phyloP scores from a whole-genome alignment of 2,329 filamentous ascomycete species.

The Canariomyces notabilis region DNA sequence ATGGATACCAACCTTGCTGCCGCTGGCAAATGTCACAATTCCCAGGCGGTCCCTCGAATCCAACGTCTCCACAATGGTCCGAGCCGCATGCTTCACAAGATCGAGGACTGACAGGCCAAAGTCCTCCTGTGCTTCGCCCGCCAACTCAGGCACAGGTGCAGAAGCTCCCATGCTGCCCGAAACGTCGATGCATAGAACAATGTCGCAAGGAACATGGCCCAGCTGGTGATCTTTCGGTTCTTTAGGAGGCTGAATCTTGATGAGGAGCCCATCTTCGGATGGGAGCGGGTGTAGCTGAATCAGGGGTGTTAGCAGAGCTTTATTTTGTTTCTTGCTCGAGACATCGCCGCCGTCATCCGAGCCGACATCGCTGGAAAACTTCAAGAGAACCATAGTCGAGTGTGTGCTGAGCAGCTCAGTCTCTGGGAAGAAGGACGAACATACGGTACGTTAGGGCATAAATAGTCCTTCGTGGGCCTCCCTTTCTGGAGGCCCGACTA shows the following conservation, averaged over 20 bases:
- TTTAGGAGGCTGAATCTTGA: constrained; percentile 43
- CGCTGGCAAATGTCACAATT: constrained; percentile 50
- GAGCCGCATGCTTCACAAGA: constrained; percentile 54
- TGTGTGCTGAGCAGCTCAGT: too few species aligned
- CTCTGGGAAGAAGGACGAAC: too few species aligned
- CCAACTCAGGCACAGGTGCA: constrained; percentile 41
- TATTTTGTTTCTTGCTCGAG: too few species aligned
- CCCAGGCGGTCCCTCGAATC: constrained; percentile 50
- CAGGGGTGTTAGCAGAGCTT: background rate
- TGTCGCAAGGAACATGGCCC: constrained; percentile 49
- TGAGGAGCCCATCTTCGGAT: constrained; percentile 37
- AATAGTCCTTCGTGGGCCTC: too few species aligned
- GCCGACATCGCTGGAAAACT: too few species aligned
- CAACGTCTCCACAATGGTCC: constrained; percentile 51
- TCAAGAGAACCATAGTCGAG: too few species aligned
- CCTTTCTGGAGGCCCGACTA: too few species aligned
- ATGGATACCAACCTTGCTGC: constrained; percentile 30
- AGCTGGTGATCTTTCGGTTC: constrained; percentile 27
- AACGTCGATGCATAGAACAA: constrained; percentile 58
- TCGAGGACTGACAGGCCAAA: constrained; percentile 53
- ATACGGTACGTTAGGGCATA: too few species aligned
- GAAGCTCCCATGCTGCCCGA: constrained; percentile 50
- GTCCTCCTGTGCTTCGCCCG: constrained; percentile 38
- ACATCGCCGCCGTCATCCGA: too few species aligned
- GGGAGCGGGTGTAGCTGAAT: constrained; percentile 36